Evolutionary conservation across 2,329 filamentous ascomycete genomes (phyloP).

Genomic region (Albophoma yamanashiensis): DNA sequence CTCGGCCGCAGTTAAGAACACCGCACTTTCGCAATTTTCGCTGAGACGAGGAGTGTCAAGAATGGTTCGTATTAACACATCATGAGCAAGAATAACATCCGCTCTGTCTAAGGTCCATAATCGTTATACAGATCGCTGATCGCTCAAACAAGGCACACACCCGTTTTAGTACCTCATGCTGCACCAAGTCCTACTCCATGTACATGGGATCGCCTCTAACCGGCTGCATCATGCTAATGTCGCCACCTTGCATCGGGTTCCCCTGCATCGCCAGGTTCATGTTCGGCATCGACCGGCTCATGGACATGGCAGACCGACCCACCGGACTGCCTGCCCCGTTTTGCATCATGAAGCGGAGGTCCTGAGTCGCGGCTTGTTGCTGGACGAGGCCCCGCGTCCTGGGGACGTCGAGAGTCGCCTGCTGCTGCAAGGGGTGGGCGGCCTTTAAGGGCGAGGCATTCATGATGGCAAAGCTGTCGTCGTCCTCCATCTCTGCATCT

Average conservation of each 20-base stretch:
- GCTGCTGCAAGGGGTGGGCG: conserved; percentile 25
- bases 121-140: conserved; percentile 16
- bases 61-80: conserved; percentile 21
- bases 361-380: conserved; percentile 15
- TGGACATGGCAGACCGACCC: conserved; percentile 24
- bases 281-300: conserved; percentile 35
- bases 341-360: conserved; percentile 32
- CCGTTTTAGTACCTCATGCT: neutral
- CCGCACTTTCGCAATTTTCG: neutral
- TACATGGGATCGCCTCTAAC: conserved; percentile 40
- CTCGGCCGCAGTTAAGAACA: neutral
- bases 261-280: conserved; percentile 31
- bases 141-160: conserved; percentile 1
- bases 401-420: conserved; percentile 31
- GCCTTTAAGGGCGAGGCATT: conserved; percentile 27
- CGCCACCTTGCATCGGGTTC: conserved; percentile 27
- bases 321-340: conserved; percentile 25
- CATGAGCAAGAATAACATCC: conserved; percentile 11
- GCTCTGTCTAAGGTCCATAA: conserved; percentile 11
- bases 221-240: conserved; percentile 35
- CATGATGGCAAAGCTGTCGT: conserved; percentile 43
- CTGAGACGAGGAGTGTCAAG: neutral
- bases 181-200: conserved; percentile 28
- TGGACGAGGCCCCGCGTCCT: conserved; percentile 27
- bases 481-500: conserved; percentile 46